Percentiles rank a stretch among this genome's conserved stretches.
Conservation (phyloP, 768 basidiomycete genomes). For the Ephemerocybe angulata region DNA sequence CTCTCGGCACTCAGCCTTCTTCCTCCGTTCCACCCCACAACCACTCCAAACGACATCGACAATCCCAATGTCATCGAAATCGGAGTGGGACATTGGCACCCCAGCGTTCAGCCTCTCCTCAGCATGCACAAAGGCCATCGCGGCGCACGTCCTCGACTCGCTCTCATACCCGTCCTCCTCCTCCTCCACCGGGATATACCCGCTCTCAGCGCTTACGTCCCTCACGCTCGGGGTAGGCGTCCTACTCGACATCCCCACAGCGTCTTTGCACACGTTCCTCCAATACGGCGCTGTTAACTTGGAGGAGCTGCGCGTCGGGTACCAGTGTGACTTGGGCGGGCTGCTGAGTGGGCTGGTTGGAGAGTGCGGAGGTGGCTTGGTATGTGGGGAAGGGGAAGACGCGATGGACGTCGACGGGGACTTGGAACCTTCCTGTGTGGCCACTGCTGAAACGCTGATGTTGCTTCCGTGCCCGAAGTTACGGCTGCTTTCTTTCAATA, state of each 20-base stretch:
- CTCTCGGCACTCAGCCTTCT: slow-evolving; percentile 20
- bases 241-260: slow-evolving; percentile 19
- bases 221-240: slow-evolving; percentile 31
- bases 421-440: too few species aligned
- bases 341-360: slow-evolving; percentile 14
- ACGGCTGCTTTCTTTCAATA: slow-evolving; percentile 27
- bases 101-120: slow-evolving; percentile 23
- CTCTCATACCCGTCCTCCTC: slow-evolving; percentile 19
- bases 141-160: slow-evolving; percentile 17
- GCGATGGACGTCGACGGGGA: too few species aligned
- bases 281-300: not conserved
- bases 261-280: slow-evolving; percentile 11
- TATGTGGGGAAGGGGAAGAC: too few species aligned
- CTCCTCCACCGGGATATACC: not conserved
- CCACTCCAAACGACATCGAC: not conserved
- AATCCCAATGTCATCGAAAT: slow-evolving; percentile 4
- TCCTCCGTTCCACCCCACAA: slow-evolving; percentile 12
- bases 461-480: slow-evolving; percentile 23
- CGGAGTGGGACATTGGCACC: slow-evolving; percentile 19
- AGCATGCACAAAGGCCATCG: slow-evolving; percentile 14
- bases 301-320: not conserved
- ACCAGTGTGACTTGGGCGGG: not conserved
- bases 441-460: too few species aligned
- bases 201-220: slow-evolving; percentile 18
- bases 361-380: too few species aligned